phyloP scores from a whole-genome alignment of 1,284 basidiomycete species.

The Trichosporon sp. region DNA sequence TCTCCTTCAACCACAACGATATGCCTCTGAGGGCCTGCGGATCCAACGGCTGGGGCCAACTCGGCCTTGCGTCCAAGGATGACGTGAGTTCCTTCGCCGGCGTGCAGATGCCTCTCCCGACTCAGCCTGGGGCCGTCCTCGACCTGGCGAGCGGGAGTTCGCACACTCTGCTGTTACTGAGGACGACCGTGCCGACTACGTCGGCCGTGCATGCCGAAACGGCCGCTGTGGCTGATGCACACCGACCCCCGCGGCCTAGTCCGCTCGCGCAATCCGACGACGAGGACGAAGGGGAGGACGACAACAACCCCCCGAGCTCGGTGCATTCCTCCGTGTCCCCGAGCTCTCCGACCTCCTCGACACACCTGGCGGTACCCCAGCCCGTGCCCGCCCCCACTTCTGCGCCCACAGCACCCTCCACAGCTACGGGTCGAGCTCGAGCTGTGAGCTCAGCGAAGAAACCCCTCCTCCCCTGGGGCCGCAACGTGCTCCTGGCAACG shows the following conservation, averaged over 20 bases:
- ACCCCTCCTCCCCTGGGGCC: conserved; percentile 17
- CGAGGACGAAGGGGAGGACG: neutral
- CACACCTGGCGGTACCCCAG: neutral
- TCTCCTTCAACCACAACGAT: neutral
- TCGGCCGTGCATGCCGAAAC: neutral
- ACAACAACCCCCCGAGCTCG: neutral
- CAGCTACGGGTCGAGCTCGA: neutral
- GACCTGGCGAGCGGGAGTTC: conserved; percentile 46
- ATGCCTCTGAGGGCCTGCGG: conserved; percentile 63
- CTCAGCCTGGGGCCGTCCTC: conserved; percentile 27
- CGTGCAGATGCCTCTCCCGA: conserved; percentile 22
- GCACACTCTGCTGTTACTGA: conserved; percentile 44
- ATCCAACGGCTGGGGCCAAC: conserved; percentile 76
- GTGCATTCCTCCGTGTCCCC: neutral
- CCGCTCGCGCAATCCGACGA: neutral
- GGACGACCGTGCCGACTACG: neutral
- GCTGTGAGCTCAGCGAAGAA: neutral
- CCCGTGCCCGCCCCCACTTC: neutral
- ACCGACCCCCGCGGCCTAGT: neutral
- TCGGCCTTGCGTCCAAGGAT: conserved; percentile 64
- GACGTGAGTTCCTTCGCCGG: conserved; percentile 65
- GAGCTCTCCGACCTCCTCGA: neutral
- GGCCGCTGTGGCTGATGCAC: neutral
- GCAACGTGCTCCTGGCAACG: conserved; percentile 39
- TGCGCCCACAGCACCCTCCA: neutral